These are phyloP conservation scores for Xylaria multiplex DNA, from an alignment of 2,329 filamentous ascomycete genomes.

Conservation along the genomic window DNA sequence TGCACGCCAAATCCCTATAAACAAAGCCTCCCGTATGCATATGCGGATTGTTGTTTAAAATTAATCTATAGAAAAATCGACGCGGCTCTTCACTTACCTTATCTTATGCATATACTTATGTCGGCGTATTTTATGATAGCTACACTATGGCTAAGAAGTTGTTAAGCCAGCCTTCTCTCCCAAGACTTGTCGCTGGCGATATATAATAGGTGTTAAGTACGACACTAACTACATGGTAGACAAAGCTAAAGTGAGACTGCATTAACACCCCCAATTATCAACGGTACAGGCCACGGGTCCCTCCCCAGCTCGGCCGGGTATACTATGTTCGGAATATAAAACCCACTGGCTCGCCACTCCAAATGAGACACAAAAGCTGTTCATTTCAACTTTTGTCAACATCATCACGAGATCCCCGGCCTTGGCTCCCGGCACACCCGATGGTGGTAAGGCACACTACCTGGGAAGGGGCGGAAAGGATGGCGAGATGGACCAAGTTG, in stretches of 20 bases:
- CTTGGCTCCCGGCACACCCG: constrained; percentile 1
- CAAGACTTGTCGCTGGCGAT: background rate
- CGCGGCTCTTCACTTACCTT: too few species aligned
- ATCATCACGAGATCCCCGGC: background rate
- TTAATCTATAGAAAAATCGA: too few species aligned
- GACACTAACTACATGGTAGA: background rate
- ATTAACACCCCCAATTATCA: too few species aligned
- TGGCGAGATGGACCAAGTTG: constrained; percentile 2
- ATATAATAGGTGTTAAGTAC: background rate
- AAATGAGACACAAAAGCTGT: constrained; percentile 5
- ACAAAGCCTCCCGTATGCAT: too few species aligned
- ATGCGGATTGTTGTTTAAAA: too few species aligned
- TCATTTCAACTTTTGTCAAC: background rate
- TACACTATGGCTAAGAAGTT: background rate
- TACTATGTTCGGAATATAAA: constrained; percentile 6
- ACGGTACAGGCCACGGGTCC: background rate
- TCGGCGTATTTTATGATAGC: too few species aligned
- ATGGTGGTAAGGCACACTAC: constrained; percentile 19
- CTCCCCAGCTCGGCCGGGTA: background rate
- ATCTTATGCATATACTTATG: too few species aligned
- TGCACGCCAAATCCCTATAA: too few species aligned
- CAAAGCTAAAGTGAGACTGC: background rate
- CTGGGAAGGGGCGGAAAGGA: background rate
- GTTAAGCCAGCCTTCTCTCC: background rate
- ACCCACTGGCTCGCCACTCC: constrained; percentile 4